Evolutionary conservation across 2,329 filamentous ascomycete genomes (phyloP), one percentile per base, ranked within the genome.

Genomic region (Fusarium sp.): DNA sequence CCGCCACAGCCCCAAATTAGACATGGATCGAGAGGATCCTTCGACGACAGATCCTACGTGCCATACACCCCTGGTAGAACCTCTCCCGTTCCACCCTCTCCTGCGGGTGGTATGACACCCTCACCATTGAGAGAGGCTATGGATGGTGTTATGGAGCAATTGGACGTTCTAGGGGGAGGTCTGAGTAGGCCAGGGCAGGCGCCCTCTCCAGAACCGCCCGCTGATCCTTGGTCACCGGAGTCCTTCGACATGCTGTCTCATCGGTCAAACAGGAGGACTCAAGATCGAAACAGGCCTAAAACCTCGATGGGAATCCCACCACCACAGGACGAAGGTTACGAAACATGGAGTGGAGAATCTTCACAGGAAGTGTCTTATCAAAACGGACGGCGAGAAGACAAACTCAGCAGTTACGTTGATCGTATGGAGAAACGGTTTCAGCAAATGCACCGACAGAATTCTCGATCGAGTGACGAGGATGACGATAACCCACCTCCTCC

Each of bases 91-190:
- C 91, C 90, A 4, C 89, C 89, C 6, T 94, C 93, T 7, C 90
- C 92, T 3, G 88, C 85, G 45, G 83, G 84, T 39, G 88, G 86
- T 44, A 83, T 93, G 78, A 99, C 96, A 0, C 96, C 96, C 2
- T 98, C 96, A 4, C 96, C 96, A 1, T 83, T 99, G 5, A 88
- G 96, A 62, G 94, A 95, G 78, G 96, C 96, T 2, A 99, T 99
- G 94, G 95, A 98, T 76, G 95, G 97, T 79, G 95, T 99, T 6
- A 98, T 98, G 89, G 94, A 96, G 70, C 97, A 96, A 58, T 81
- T 99, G 43, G 91, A 97, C 76, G 94, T 95, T 63, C 93, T 99
- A 84, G 79, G 77, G 22, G 75, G 65, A 14, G 63, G 67, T 11
- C 33, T 67, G 11, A 74, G 91, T 18, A 84, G 91, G 72, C 83